Evolutionary conservation across 2,329 filamentous ascomycete species (phyloP).

Genomic region (Sclerotiophoma versabilis): DNA sequence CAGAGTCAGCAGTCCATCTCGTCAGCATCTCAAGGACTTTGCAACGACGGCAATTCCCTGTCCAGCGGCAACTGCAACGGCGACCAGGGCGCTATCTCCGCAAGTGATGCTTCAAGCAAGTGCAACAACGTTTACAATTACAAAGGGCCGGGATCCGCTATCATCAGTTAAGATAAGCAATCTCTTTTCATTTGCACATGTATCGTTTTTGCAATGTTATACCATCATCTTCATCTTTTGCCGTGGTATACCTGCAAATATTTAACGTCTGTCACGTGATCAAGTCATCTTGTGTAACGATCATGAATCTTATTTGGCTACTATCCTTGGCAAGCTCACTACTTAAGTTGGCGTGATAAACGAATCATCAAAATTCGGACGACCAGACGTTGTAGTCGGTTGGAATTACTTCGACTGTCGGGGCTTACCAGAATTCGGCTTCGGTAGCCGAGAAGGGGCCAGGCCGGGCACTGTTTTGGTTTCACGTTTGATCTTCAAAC

Average conservation of each 20-base stretch:
- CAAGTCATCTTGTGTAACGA: too few species aligned
- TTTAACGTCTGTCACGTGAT: too few species aligned
- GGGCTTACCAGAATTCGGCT: background rate
- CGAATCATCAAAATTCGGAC: too few species aligned
- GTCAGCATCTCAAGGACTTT: constrained; percentile 19
- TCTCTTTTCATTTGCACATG: background rate
- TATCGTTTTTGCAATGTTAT: constrained; percentile 3
- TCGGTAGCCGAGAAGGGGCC: constrained; percentile 9
- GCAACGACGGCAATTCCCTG: constrained; percentile 13
- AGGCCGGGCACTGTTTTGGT: constrained; percentile 4
- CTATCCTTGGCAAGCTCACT: too few species aligned
- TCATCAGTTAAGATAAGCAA: background rate
- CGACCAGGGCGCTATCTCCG: constrained; percentile 19
- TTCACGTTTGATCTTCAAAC: constrained; percentile 16
- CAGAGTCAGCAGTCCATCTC: constrained; percentile 25
- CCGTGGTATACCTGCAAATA: too few species aligned
- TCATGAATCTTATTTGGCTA: too few species aligned
- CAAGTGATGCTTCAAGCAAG: constrained; percentile 22
- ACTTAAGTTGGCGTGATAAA: too few species aligned
- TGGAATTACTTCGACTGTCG: background rate
- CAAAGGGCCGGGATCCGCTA: constrained; percentile 3
- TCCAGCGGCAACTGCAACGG: constrained; percentile 35
- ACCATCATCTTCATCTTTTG: background rate
- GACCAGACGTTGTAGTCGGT: background rate
- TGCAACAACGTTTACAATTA: constrained; percentile 42